Base-by-base conservation (phyloP, 2,329 filamentous ascomycete species). In the Pseudocercospora cruenta region DNA sequence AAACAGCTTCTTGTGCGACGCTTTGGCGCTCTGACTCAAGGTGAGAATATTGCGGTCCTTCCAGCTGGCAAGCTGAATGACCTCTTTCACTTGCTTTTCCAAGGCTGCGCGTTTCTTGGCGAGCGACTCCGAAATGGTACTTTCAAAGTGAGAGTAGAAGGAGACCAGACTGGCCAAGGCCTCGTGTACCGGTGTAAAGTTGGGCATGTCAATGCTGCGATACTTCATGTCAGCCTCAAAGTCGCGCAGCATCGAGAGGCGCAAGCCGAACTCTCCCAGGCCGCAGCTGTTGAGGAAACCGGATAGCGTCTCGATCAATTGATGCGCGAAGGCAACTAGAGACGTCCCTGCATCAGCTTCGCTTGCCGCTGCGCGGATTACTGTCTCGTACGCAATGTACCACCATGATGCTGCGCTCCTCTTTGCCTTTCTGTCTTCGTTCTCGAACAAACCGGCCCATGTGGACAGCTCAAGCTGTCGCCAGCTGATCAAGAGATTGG, bases 31-130 rank as follows among this genome's bases (percentile, higher is more conserved):
- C 75, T 97, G 93, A 70, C 90, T 88, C 16, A 99, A 82, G 0
- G 93, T 92, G 57, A 90, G 90, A 68, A 99, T 96, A 74, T 98
- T 99, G 22, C 92, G 97, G 72, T 99, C 95, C 78, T 96, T 97
- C 96, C 96, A 99, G 78, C 93, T 97, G 7, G 94, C 93, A 72
- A 99, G 83, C 60, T 96, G 88, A 16, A 99, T 86, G n/a, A 97
- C 89, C 72, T 98, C 92, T 76, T 91, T 94, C 85, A 98, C 92
- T 64, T 93, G 89, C 79, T 93, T 97, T 77, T 98, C 94, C n/a
- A 98, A 84, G 0, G 86, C 84, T 6, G 84, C 82, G 63, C 93
- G 88, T n/a, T 90, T 91, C 53, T 87, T 87, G 21, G 81, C 81
- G 39, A 97, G 85, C 0, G 84, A 80, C 67, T 92, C 89, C 12